Evolutionary conservation across 2,329 filamentous ascomycete species (phyloP), one percentile per base, ranked within the genome.

Genomic region (Cadophora gregata): DNA sequence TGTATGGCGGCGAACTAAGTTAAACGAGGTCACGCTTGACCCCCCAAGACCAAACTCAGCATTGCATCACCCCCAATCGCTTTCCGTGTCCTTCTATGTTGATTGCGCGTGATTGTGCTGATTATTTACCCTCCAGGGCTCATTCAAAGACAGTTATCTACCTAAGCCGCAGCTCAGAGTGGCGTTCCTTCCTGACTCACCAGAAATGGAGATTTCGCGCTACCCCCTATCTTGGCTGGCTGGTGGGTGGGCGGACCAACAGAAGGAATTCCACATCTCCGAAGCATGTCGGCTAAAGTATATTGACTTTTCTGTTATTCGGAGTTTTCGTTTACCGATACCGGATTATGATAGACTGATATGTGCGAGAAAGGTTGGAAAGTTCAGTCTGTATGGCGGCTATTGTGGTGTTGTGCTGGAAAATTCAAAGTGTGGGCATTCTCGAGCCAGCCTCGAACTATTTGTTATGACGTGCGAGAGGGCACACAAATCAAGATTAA

Each of bases 171-270:
- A 47, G 21, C 16, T 29, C 16, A 10, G 29, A 1, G 36, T 59
- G 56, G 56, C 56, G 36, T 47, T 47, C 36, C 36, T 58, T 29
- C 21, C 24, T 59, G 56, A 47, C 56, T 59, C 56, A 59, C 56
- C 24, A 59, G 42, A 59, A 27, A 59, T 59, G 56, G 25, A n/a
- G 36, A 47, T 29, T 47, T 47, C 16, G n/a, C 53, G 12, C 29
- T 36, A n/a, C 56, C 36, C 50, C 53, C 33, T 25, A 51, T 51
- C 14, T 29, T 19, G 51, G 53, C 9, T 25, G 36, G n/a, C n/a
- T n/a, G n/a, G n/a, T n/a, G n/a, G n/a, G n/a, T 36, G 36, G 56
- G 56, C 24, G 25, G n/a, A 4, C 56, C 25, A 42, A 47, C 36
- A 59, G 56, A 59, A 59, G 31, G 53, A 58, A 58, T 38, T 36